Conservation (phyloP, 2,329 filamentous ascomycete genomes). For the Penicillium sp. region DNA sequence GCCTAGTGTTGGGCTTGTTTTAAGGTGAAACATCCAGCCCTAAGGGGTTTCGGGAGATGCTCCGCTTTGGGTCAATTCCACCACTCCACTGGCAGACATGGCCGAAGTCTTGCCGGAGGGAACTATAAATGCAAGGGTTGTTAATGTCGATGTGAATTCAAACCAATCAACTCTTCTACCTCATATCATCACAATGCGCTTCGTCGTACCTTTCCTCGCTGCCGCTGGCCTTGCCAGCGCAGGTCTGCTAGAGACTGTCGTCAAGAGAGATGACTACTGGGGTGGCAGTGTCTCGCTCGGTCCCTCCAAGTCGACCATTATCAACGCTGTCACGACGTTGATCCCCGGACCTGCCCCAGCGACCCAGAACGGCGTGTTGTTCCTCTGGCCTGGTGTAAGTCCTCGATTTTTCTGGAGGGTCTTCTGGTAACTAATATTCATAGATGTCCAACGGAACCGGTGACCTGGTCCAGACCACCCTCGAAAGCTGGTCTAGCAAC, state of each 20-base stretch:
- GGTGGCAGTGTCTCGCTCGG: slow-evolving; percentile 43
- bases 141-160: neutral
- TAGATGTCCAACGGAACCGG: slow-evolving; percentile 48
- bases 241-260: slow-evolving; percentile 19
- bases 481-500: slow-evolving; percentile 45
- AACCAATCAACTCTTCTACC: neutral
- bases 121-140: neutral
- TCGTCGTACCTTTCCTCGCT: slow-evolving; percentile 6
- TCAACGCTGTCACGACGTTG: slow-evolving; percentile 44
- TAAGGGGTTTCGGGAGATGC: neutral
- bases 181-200: slow-evolving; percentile 7
- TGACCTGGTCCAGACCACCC: slow-evolving; percentile 45
- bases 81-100: neutral
- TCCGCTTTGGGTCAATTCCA: slow-evolving; percentile 6
- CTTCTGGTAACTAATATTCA: neutral
- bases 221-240: slow-evolving; percentile 12
- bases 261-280: slow-evolving; percentile 39
- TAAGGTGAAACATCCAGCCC: slow-evolving; percentile 10
- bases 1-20: slow-evolving; percentile 4
- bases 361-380: slow-evolving; percentile 41
- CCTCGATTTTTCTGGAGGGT: too few species aligned
- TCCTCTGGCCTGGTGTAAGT: slow-evolving; percentile 43
- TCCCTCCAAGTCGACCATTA: slow-evolving; percentile 40
- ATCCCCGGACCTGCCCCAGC: slow-evolving; percentile 42
- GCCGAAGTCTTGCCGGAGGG: neutral